Evolutionary conservation across 306 rosid genomes (phyloP), one percentile per base, ranked within the genome.

Genomic region (Sophora flavescens): DNA sequence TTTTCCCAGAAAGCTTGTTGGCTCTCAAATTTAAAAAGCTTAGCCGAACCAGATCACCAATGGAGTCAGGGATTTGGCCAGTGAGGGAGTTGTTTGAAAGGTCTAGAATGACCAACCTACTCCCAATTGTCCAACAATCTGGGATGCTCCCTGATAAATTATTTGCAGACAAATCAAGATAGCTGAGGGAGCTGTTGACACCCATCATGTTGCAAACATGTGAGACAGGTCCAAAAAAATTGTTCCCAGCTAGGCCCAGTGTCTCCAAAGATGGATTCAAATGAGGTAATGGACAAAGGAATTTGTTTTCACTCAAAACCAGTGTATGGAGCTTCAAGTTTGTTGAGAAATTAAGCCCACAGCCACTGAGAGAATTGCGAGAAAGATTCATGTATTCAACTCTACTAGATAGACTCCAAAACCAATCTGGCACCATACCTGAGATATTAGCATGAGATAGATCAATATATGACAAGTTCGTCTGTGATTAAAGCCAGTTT

Each of bases 1-100:
- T 41, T 41, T 8, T 2, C 47, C 47, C 47, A 41, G 2, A 41
- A 41, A 41, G 47, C 12, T 41, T 41, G 8, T 41, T 41, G 12
- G 1, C 0, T 8, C 47, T 8, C 12, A 41, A 0, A 41, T 41
- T 7, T 41, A 41, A 41, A 41, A 2, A 41, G 12, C 3, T 41
- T 41, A 41, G 47, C 47, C 10, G 47, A 41, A 41, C 12, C 12
- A 41, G 12, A 8, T 41, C 2, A 41, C 47, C 12, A 41, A 41
- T 41, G 2, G 83, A 85, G 13, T 45, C 30, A 0, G 85, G 88
- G 4, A 85, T 74, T 13, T 6, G 17, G 2, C 81, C 88, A 2
- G 52, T 11, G 6, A 85, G 42, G 51, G 4, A 0, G 63, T 78
- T 78, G 6, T 60, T 0, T 0, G 17, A 35, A 1, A 78, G 57